Evolutionary conservation across 495 filamentous ascomycete genomes (phyloP), one percentile per base, ranked within the genome.

Genomic region (Lasiosphaeria ovina): DNA sequence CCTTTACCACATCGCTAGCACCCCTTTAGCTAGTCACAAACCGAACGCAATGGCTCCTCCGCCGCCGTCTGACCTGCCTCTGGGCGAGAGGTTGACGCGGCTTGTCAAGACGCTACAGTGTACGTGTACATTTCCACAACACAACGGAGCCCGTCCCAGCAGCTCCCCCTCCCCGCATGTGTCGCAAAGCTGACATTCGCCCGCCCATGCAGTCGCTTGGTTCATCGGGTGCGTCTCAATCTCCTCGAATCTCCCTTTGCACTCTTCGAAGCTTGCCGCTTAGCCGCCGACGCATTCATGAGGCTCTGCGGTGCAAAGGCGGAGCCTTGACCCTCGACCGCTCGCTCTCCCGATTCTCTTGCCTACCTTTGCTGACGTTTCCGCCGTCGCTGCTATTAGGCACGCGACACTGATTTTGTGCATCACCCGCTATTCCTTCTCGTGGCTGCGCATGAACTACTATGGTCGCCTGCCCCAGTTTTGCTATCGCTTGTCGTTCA

Each of bases 41-140:
- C 34, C 33, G 7, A 42, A 49, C 55, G 53, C 49, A 59, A 95
- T 94, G 91, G 88, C 90, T 76, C 89, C 90, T 78, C 89, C 89
- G 72, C 90, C 89, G 64, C 76, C 89, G 34, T 78, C 85, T 24
- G 83, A 78, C 62, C 68, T 89, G 79, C 87, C 91, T 69, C 79
- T 96, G 62, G 67, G 71, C 65, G 85, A 96, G 74, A 84, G 93
- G 72, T 73, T 97, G 50, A 75, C 89, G 67, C 79, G 81, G 61
- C 78, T 98, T 55, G 92, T 86, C 49, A 85, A 94, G 70, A 97
- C 93, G 34, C 79, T 98, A 58, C 93, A 98, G 72, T 87, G 89
- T 92, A 83, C 67, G 88, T 84, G 55, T 69, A 62, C 44, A 36
- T 47, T 53, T 47, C 36, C 42, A 7, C 54, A 16, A 36, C 42